Evolutionary conservation across 2,329 filamentous ascomycete species (phyloP), one percentile per base, ranked within the genome.

Genomic region (Calycina herbarum): DNA sequence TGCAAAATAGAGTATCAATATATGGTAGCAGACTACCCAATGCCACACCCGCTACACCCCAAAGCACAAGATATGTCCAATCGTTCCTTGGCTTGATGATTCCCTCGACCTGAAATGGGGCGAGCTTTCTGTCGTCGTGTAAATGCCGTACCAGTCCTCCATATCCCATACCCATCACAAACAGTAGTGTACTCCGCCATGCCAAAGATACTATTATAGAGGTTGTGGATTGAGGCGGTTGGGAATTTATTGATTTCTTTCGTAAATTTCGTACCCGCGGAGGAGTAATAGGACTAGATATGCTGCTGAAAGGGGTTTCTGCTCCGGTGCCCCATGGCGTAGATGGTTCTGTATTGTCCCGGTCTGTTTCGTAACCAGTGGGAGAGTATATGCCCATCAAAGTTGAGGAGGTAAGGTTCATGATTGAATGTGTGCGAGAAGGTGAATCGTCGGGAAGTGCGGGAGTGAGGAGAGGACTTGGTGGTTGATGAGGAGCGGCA

Each of bases 321-420:
- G 90, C 86, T 42, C 92, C 92, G 0, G 88, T 91, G 29, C 90
- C 92, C 89, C 90, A 95, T 1, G 92, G 92, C 11, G 90, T 93
- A 64, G 83, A 81, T 2, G 83, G 78, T 68, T 89, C 87, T 69
- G 87, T 86, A 59, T 63, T 58, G 11, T 73, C 66, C 73, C 81
- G 77, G 70, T 84, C 79, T 69, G 78, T 78, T 57, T 85, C 81
- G 65, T 85, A 85, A 38, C 84, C 83, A 0, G 86, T 86, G 6
- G 87, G 88, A 11, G 88, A 89, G 81, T 96, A 99, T 73, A 99
- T 99, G 63, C 95, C 94, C 71, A 90, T 91, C 5, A 99, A 85
- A 0, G 95, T 97, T 1, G 93, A 94, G 10, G 91, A 89, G 3
- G 93, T 97, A 67, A 99, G 84, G 76, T 97, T 96, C 74, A 93